Evolutionary conservation across 2,329 filamentous ascomycete species (phyloP).

Genomic region (Neocatenulostroma microsporum): DNA sequence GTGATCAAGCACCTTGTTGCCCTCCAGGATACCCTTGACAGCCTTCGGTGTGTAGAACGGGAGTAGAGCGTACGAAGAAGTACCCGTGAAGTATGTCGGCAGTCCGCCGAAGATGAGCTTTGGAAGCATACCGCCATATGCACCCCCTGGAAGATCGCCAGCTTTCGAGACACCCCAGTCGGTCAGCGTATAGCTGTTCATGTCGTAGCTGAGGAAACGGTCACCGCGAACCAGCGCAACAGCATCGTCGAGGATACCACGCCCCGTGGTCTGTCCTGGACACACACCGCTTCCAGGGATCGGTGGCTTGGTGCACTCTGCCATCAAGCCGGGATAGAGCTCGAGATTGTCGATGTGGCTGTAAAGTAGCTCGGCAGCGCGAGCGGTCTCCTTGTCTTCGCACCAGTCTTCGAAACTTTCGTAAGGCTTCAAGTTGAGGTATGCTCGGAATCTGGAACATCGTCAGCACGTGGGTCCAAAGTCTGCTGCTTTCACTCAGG

Average conservation of each 20-base stretch:
- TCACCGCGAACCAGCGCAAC: constrained; percentile 41
- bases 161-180: constrained; percentile 46
- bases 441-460: constrained; percentile 26
- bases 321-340: constrained; percentile 51
- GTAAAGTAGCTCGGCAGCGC: constrained; percentile 40
- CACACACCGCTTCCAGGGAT: constrained; percentile 42
- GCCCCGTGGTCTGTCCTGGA: constrained; percentile 39
- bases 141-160: constrained; percentile 29
- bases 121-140: constrained; percentile 40
- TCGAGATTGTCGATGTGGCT: constrained; percentile 48
- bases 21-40: constrained; percentile 39
- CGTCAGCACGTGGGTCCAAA: constrained; percentile 3
- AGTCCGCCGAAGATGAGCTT: constrained; percentile 40
- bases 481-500: not conserved
- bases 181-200: constrained; percentile 42
- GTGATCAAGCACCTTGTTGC: constrained; percentile 38
- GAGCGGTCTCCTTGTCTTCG: constrained; percentile 30
- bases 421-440: constrained; percentile 32
- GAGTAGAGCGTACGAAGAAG: constrained; percentile 42
- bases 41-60: constrained; percentile 47
- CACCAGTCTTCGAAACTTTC: constrained; percentile 30
- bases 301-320: constrained; percentile 49
- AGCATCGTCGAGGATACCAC: constrained; percentile 43
- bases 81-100: constrained; percentile 43
- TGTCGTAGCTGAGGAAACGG: constrained; percentile 42